These are phyloP conservation scores for Daldinia bambusicola DNA, from an alignment of 495 filamentous ascomycete species.

Conservation along the genomic window DNA sequence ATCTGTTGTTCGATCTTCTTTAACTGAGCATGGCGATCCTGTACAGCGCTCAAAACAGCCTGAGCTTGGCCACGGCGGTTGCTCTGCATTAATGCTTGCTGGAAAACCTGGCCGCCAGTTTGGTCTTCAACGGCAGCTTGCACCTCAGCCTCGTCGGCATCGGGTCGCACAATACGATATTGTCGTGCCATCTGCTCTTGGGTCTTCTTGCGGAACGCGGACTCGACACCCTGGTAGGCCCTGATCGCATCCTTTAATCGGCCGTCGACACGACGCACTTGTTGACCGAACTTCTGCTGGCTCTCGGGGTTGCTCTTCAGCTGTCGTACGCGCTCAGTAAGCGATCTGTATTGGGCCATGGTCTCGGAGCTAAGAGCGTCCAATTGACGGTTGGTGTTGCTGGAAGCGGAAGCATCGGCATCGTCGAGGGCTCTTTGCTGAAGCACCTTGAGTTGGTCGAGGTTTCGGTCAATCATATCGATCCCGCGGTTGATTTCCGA, in stretches of 20 bases:
- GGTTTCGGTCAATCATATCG: constrained; percentile 73
- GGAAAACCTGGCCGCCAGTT: constrained; percentile 76
- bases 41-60: constrained; percentile 76
- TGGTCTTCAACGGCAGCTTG: constrained; percentile 78
- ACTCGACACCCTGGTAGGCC: constrained; percentile 80
- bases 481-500: constrained; percentile 79
- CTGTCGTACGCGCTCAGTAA: constrained; percentile 77
- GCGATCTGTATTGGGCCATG: constrained; percentile 79
- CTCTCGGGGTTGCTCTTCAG: constrained; percentile 83
- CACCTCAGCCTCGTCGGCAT: constrained; percentile 84
- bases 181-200: constrained; percentile 85
- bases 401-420: constrained; percentile 62
- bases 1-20: constrained; percentile 90
- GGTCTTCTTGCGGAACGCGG: constrained; percentile 78
- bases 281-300: constrained; percentile 74
- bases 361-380: constrained; percentile 72
- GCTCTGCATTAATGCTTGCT: constrained; percentile 78
- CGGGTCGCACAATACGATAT: constrained; percentile 87
- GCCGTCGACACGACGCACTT: constrained; percentile 82
- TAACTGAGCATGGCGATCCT: constrained; percentile 87
- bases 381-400: constrained; percentile 65
- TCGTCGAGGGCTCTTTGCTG: constrained; percentile 70
- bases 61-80: constrained; percentile 83
- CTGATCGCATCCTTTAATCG: constrained; percentile 80
- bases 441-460: constrained; percentile 66